Base-by-base conservation (phyloP, 768 basidiomycete species). In the Rhodotorula toruloides region DNA sequence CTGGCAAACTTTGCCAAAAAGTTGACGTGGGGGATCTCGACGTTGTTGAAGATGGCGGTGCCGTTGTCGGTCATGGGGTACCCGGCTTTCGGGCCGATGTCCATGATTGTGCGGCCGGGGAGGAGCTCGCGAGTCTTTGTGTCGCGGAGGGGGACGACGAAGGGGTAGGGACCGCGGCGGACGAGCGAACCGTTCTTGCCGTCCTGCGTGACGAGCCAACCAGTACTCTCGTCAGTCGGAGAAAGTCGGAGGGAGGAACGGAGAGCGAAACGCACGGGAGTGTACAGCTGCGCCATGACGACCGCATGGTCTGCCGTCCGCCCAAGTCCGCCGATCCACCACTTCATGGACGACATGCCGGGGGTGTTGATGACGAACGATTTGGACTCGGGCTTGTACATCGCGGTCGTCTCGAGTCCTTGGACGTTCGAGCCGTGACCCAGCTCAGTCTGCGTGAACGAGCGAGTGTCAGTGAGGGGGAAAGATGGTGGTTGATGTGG, bases 351-450 rank as follows among this genome's bases (percentile, higher is more conserved):
- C 2, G 87, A 87, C 31, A 88, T 71, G 0, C 85, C 85, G 0
- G 89, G 88, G 1, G 87, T 87, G 73, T 90, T 81, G 43, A 90
- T 84, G 47, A 87, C 86, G 69, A 90, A 89, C 74, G 87, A 85
- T 58, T 81, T 76, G 0, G 83, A 82, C 37, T 83, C 82, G 0
- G 84, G 84, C n/a, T 86, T 77, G 76, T 84, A 90, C 0, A 86
- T 88, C 7, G 87, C 87, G 0, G 86, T 89, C 0, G 88, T 90
- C 49, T 90, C 88, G 29, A 90, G 79, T 3, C 79, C 76, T 3
- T 80, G 76, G 6, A 90, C 86, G 71, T 88, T 87, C 1, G 85
- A 84, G 25, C 89, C 89, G 65, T 90, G 89, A 1, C 83, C 52
- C 36, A 75, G 65, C 61, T 75, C 72, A 11, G 73, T 75, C 57